Evolutionary conservation across 768 basidiomycete genomes (phyloP).

Genomic region (Panaeolus cyanescens): DNA sequence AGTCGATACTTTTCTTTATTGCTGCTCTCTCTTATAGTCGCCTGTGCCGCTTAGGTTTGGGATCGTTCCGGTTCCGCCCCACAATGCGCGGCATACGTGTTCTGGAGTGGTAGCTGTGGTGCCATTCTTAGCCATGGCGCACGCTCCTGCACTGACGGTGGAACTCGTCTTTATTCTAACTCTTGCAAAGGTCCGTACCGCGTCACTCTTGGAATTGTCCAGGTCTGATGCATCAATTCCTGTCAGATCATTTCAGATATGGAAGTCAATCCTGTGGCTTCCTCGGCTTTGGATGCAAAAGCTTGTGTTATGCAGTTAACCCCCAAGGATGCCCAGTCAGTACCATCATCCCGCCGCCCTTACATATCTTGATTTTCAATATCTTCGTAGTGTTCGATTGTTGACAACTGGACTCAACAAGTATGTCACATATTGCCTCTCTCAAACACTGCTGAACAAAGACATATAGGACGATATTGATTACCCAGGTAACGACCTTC

Average conservation of each 20-base stretch:
- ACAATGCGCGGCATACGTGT: not conserved
- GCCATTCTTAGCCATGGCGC: not conserved
- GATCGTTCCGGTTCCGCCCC: not conserved
- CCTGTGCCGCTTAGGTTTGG: not conserved
- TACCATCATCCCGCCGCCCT: too few species aligned
- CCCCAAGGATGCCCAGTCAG: not conserved
- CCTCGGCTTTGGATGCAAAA: not conserved
- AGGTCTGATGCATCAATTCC: not conserved
- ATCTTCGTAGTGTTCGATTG: too few species aligned
- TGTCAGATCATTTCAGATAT: not conserved
- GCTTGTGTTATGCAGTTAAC: not conserved
- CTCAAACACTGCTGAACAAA: not conserved
- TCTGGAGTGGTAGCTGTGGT: not conserved
- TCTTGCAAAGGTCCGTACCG: not conserved
- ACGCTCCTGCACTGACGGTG: not conserved
- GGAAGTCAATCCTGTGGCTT: not conserved
- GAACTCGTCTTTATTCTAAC: not conserved
- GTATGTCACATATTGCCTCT: too few species aligned
- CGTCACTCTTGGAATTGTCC: not conserved
- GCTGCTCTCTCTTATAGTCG: too few species aligned
- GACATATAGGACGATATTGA: not conserved
- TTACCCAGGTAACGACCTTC: not conserved
- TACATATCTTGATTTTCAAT: too few species aligned
- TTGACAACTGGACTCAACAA: too few species aligned
- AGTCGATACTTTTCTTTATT: not conserved